Percentiles rank a stretch among this genome's conserved stretches.
Conservation (phyloP, 345 rosid species). For the Camelina neglecta region DNA sequence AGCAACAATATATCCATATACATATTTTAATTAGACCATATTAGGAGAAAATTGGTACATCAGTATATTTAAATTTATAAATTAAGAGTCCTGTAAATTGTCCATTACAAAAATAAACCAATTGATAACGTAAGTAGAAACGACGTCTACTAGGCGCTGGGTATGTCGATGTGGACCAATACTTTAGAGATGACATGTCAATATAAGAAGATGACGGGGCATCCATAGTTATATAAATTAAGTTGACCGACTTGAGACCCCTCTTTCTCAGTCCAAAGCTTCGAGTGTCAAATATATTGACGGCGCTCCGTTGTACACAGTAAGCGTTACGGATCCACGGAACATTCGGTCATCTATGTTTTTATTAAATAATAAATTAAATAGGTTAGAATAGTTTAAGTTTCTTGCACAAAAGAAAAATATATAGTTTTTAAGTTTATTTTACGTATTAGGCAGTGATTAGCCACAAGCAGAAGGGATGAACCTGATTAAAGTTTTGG, state of each 20-base stretch:
- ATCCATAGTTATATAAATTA: background rate
- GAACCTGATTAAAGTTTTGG: conserved; percentile 32
- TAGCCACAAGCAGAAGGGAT: conserved; percentile 38
- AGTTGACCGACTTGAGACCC: background rate
- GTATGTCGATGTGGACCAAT: background rate
- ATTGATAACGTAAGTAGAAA: background rate
- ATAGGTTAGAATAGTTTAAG: background rate
- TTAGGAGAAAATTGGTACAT: background rate
- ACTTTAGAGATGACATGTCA: conserved; percentile 10
- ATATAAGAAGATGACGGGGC: background rate
- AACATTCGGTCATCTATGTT: background rate
- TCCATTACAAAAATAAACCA: background rate
- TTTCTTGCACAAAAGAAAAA: too few relatives aligned
- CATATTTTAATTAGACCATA: background rate
- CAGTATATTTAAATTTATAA: background rate
- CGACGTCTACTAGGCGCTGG: conserved; percentile 10
- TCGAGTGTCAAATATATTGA: background rate
- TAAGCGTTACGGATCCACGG: conserved; percentile 36
- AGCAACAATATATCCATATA: conserved; percentile 34
- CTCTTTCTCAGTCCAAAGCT: background rate
- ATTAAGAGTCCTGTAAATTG: background rate
- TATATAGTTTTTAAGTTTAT: background rate
- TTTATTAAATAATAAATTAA: too few relatives aligned
- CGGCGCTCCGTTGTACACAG: conserved; percentile 32
- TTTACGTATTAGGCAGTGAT: conserved; percentile 25